These are phyloP conservation scores for Ceratocystiopsis minuta DNA, from an alignment of 2,329 filamentous ascomycete genomes.

Conservation along the genomic window DNA sequence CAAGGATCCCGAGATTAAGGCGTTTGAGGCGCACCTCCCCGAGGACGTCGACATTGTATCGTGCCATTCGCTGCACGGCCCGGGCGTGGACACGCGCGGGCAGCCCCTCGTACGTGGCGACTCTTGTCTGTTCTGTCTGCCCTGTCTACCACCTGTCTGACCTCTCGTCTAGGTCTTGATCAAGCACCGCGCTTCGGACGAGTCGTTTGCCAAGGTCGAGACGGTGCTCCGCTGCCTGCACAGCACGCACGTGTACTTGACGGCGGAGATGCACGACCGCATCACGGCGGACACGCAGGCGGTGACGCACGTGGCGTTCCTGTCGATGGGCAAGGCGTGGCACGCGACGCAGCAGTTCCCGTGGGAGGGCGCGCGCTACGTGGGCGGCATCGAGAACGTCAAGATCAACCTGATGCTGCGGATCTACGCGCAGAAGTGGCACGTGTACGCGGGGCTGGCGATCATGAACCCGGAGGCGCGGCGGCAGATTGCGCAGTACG, in stretches of 20 bases:
- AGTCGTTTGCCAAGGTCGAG: conserved; percentile 62
- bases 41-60: conserved; percentile 82
- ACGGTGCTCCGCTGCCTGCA: conserved; percentile 63
- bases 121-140: too few relatives aligned
- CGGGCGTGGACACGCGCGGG: conserved; percentile 68
- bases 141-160: not conserved
- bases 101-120: conserved; percentile 62
- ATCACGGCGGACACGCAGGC: conserved; percentile 98
- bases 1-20: conserved; percentile 88
- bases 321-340: conserved; percentile 97
- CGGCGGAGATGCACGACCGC: conserved; percentile 75
- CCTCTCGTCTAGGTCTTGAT: conserved; percentile 51
- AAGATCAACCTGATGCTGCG: conserved; percentile 97
- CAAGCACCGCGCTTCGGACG: conserved; percentile 70
- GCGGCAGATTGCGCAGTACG: conserved; percentile 87
- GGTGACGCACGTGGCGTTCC: conserved; percentile 90
- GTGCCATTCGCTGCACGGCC: conserved; percentile 91
- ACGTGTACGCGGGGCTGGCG: conserved; percentile 92
- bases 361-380: conserved; percentile 89
- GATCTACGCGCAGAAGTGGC: conserved; percentile 98
- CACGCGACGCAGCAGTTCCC: conserved; percentile 88
- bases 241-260: conserved; percentile 75
- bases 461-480: conserved; percentile 90
- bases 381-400: conserved; percentile 95
- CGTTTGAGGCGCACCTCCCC: conserved; percentile 80